Conservation (phyloP, 2,329 filamentous ascomycete species). For the Monilinia fructigena region DNA sequence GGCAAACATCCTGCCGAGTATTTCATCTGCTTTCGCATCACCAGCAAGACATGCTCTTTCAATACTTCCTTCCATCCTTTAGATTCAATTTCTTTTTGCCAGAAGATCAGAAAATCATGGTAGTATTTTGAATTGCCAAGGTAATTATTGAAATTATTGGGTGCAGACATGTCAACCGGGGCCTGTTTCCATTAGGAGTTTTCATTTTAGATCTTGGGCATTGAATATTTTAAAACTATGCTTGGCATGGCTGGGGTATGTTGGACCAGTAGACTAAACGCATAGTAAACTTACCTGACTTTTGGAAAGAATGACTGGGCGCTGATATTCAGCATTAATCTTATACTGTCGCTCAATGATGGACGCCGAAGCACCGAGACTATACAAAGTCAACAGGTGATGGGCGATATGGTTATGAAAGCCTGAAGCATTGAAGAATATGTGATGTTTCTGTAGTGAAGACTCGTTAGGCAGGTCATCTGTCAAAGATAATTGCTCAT, state of each 20-base stretch:
- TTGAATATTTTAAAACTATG: neutral
- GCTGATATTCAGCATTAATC: conserved; percentile 66
- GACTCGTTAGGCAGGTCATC: conserved; percentile 14
- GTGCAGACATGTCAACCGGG: conserved; percentile 50
- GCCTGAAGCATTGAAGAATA: conserved; percentile 73
- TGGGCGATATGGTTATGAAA: conserved; percentile 87
- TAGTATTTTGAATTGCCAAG: conserved; percentile 67
- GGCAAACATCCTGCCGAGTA: conserved; percentile 67
- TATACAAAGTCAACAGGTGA: conserved; percentile 73
- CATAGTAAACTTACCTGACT: conserved; percentile 29
- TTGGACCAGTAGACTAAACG: neutral
- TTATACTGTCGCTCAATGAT: conserved; percentile 64
- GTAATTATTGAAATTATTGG: conserved; percentile 53
- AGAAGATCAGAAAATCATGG: conserved; percentile 73
- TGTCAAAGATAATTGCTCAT: conserved; percentile 15
- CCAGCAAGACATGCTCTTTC: conserved; percentile 63
- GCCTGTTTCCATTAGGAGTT: neutral
- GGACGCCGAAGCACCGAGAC: conserved; percentile 63
- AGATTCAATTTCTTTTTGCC: conserved; percentile 67
- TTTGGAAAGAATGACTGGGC: conserved; percentile 49
- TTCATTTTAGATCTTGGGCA: conserved; percentile 38
- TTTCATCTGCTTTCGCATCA: conserved; percentile 62
- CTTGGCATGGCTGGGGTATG: neutral
- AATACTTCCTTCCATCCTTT: conserved; percentile 63
- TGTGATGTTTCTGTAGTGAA: conserved; percentile 61